Evolutionary conservation across 176 grass and related monocot genomes (phyloP), one percentile per base, ranked within the genome.

Genomic region (Melocanna baccifera): DNA sequence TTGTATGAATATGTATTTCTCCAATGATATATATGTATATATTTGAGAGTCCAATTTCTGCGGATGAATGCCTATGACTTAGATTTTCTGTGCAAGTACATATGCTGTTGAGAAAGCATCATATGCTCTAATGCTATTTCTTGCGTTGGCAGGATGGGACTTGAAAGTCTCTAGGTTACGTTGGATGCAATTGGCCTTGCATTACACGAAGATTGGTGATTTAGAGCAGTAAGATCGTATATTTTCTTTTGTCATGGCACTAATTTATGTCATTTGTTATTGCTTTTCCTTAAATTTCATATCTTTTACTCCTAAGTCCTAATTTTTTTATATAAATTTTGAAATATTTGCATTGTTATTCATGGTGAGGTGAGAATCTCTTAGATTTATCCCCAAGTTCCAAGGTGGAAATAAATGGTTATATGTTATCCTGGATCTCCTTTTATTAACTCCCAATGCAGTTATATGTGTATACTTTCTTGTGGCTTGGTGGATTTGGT

Each of bases 181-280:
- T 76, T 92, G 91, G 87, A 86, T 98, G 85, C 93, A 98, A 73
- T 91, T 98, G 79, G 83, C 89, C 32, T 79, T 98, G 86, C 92
- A 92, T 69, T 93, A 93, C 87, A 87, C 85, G 37, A 95, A 88
- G 85, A 88, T 82, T 39, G 42, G 76, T 76, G 89, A 95, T 62
- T 81, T 98, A 90, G 91, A 98, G 87, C 87, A 91, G 96, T 98
- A 95, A 95, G 93, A 84, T 87, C 45, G 53, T 88, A 48, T 64
- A 81, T 81, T 78, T 48, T 47, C 47, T 55, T 69, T 42, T 58
- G 1, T 16, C 22, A 36, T 77, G 22, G 15, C 19, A 82, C 28
- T 47, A 63, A 14, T 75, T 69, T 87, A 45, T 62, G 23, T 26
- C 50, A 71, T 72, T 68, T 82, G 37, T 78, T 80, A 43, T 76